phyloP scores from a whole-genome alignment of 805 yeast species.

The Saccharomycopsis babjevae region DNA sequence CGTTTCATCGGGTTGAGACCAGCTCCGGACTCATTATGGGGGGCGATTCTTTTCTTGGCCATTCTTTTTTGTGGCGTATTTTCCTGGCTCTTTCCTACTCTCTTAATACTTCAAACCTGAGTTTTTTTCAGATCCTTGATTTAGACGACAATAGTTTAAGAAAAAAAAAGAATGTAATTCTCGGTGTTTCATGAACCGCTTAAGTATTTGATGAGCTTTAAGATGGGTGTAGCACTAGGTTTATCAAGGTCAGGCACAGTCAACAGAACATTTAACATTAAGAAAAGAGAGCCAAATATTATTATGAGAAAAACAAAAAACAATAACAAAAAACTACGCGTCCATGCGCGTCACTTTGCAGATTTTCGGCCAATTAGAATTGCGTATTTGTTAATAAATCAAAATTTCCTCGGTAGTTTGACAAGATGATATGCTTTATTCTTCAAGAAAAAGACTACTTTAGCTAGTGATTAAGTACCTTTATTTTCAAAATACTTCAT shows the following conservation, averaged over 20 bases:
- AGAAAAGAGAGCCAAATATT: not conserved
- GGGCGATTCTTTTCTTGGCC: not conserved
- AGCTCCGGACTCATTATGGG: conserved; percentile 14
- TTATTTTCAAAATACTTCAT: too few relatives aligned
- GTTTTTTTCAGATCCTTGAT: not conserved
- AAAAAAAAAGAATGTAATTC: not conserved
- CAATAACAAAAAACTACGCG: not conserved
- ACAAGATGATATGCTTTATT: too few relatives aligned
- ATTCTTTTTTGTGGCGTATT: not conserved
- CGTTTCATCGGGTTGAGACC: conserved; percentile 15
- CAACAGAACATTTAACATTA: not conserved
- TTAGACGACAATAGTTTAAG: too few relatives aligned
- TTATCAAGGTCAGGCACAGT: too few relatives aligned
- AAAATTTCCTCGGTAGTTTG: too few relatives aligned
- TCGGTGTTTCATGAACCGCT: not conserved
- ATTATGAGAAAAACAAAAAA: not conserved
- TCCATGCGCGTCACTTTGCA: not conserved
- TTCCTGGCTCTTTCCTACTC: not conserved
- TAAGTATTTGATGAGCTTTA: not conserved
- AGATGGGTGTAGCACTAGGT: not conserved
- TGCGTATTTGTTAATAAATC: not conserved
- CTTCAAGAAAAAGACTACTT: too few relatives aligned
- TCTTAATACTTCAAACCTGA: too few relatives aligned
- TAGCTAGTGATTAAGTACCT: too few relatives aligned
- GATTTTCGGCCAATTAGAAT: not conserved